Evolutionary conservation across 257 asterid species (phyloP), one percentile per base, ranked within the genome.

Genomic region (Mentha longifolia): DNA sequence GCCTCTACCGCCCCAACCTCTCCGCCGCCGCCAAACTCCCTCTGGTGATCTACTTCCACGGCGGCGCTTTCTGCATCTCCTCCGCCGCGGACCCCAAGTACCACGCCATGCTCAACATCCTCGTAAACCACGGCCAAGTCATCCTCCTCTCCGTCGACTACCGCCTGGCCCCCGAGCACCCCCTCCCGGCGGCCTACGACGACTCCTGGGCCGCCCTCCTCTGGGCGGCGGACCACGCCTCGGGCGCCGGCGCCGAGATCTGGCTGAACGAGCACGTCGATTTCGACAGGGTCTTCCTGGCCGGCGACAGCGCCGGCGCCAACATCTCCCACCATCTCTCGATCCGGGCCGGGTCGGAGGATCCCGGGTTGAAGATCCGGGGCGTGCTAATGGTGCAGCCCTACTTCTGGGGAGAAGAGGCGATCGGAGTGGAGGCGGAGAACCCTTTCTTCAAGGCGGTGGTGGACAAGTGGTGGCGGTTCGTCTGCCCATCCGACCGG

Each of bases 301-400:
- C 94, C 9, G 97, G 97, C 9, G 96, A 92, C 22, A 92, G 97
- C 62, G 95, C 96, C 6, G 98, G 98, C 6, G 98, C 95, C 4
- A 92, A 89, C 41, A 85, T 92, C 3, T 76, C 95, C 0, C 96
- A 89, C 77, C 91, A 89, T 35, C 20, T 86, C 73, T 77, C 91
- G 1, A 84, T 84, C 41, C 75, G 67, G 60, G 79, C 78, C 5
- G 83, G 83, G 22, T 61, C 12, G 5, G 49, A 75, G 19, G 25
- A 20, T 14, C 16, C 62, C 7, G 64, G 70, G 8, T 13, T 83
- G 16, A 70, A 77, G 47, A 50, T 87, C 12, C 5, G 9, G 0
- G 96, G 96, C 1, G 61, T 85, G 4, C 2, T 86, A 7, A 78
- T 92, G 93, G 55, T 92, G 6, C 91, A 83, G 0, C 97, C 97